Conservation (phyloP, 352 stramenopile genomes). For the Phytophthora hibernalis region DNA sequence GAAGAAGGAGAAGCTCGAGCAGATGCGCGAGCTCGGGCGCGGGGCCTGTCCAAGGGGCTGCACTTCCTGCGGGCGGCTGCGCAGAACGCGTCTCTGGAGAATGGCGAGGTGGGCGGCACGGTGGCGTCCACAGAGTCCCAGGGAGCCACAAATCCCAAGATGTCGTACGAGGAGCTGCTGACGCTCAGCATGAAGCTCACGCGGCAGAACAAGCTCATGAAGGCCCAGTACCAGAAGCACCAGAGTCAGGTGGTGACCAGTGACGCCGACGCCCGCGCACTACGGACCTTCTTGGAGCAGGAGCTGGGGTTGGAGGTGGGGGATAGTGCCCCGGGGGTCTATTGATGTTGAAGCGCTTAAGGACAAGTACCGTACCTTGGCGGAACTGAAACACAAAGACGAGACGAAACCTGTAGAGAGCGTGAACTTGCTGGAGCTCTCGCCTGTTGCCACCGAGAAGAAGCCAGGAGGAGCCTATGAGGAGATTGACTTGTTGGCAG, state of each 20-base stretch:
- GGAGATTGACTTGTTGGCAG: conserved; percentile 61
- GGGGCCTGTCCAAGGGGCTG: conserved; percentile 79
- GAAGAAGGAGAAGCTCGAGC: conserved; percentile 91
- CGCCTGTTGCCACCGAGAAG: conserved; percentile 35
- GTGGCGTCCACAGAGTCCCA: neutral
- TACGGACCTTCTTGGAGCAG: conserved; percentile 64
- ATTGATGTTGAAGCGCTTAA: conserved; percentile 55
- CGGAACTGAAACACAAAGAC: conserved; percentile 54
- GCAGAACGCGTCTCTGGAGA: conserved; percentile 25
- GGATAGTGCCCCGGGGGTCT: conserved; percentile 26
- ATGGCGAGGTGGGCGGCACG: conserved; percentile 8
- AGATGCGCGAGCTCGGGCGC: conserved; percentile 88
- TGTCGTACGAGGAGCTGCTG: conserved; percentile 86
- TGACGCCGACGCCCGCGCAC: conserved; percentile 56
- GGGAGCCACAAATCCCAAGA: conserved; percentile 33
- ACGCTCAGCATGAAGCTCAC: conserved; percentile 90
- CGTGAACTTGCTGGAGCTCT: conserved; percentile 54
- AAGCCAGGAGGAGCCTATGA: conserved; percentile 45
- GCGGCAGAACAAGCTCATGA: conserved; percentile 90
- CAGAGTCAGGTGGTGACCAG: conserved; percentile 51
- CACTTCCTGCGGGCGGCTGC: conserved; percentile 72
- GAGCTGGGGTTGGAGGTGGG: conserved; percentile 77
- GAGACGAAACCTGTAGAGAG: conserved; percentile 33
- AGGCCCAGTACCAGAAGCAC: conserved; percentile 83
- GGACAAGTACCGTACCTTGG: conserved; percentile 58